Conservation (phyloP, 306 rosid genomes). For the Carpinus fangiana region DNA sequence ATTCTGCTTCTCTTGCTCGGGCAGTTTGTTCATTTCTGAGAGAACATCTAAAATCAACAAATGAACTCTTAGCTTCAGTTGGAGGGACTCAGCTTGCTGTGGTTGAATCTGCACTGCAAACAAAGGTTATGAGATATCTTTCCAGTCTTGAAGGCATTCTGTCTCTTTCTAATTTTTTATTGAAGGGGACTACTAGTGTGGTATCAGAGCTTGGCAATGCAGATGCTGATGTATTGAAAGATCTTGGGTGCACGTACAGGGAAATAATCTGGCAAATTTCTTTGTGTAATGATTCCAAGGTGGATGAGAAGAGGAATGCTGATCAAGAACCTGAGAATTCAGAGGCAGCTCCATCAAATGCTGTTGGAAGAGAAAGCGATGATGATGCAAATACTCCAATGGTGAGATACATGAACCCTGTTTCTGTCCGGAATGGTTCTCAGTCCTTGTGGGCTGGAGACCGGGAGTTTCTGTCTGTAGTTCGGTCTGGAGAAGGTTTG, state of each 20-base stretch:
- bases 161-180: conserved; percentile 70
- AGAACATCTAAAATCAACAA: conserved; percentile 83
- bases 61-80: conserved; percentile 71
- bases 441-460: conserved; percentile 91
- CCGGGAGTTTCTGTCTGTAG: conserved; percentile 87
- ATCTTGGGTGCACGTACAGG: conserved; percentile 79
- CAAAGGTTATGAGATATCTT: conserved; percentile 71
- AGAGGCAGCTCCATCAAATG: conserved; percentile 62
- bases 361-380: conserved; percentile 88
- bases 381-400: conserved; percentile 79
- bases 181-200: conserved; percentile 85
- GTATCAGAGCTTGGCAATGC: conserved; percentile 83
- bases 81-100: conserved; percentile 80
- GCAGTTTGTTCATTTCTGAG: conserved; percentile 80
- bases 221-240: conserved; percentile 89
- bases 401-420: conserved; percentile 85
- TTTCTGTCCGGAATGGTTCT: conserved; percentile 72
- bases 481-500: conserved; percentile 85
- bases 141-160: conserved; percentile 86
- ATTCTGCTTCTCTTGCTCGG: conserved; percentile 87
- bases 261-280: conserved; percentile 93
- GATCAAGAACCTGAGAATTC: conserved; percentile 74
- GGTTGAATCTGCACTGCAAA: conserved; percentile 66
- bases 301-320: conserved; percentile 66
- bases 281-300: conserved; percentile 74